These are phyloP conservation scores for Rosa rugosa DNA, from an alignment of 306 rosid genomes.

Conservation along the genomic window DNA sequence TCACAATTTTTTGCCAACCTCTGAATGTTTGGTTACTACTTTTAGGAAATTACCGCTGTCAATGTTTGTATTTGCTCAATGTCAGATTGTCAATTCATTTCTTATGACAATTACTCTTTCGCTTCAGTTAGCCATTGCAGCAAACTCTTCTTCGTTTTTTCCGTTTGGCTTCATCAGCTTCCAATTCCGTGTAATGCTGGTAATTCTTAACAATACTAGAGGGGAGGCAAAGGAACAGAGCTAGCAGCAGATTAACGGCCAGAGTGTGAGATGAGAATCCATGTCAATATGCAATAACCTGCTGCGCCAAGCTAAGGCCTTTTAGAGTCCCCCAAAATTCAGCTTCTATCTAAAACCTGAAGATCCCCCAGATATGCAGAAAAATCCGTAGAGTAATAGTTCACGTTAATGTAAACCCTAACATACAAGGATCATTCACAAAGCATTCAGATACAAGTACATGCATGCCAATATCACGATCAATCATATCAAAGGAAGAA, in stretches of 20 bases:
- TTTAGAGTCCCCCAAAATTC: too few species aligned
- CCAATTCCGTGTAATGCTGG: neutral
- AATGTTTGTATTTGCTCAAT: neutral
- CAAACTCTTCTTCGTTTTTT: neutral
- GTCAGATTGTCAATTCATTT: neutral
- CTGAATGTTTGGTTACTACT: neutral
- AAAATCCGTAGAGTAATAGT: too few species aligned
- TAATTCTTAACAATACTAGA: neutral
- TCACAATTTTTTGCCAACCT: neutral
- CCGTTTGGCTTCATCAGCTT: neutral
- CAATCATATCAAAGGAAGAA: too few species aligned
- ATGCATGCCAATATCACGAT: too few species aligned
- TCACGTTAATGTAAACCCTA: too few species aligned
- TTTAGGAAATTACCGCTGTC: neutral
- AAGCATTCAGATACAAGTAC: too few species aligned
- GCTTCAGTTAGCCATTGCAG: neutral
- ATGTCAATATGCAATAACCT: neutral
- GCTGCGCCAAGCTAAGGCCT: neutral
- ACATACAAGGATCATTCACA: too few species aligned
- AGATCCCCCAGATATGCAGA: too few species aligned
- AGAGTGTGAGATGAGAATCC: neutral
- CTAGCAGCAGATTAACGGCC: neutral
- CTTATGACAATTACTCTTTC: neutral
- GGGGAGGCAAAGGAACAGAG: neutral
- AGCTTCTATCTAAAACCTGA: too few species aligned